Evolutionary conservation across 2,329 filamentous ascomycete genomes (phyloP).

Genomic region (Ophiostoma sp.): DNA sequence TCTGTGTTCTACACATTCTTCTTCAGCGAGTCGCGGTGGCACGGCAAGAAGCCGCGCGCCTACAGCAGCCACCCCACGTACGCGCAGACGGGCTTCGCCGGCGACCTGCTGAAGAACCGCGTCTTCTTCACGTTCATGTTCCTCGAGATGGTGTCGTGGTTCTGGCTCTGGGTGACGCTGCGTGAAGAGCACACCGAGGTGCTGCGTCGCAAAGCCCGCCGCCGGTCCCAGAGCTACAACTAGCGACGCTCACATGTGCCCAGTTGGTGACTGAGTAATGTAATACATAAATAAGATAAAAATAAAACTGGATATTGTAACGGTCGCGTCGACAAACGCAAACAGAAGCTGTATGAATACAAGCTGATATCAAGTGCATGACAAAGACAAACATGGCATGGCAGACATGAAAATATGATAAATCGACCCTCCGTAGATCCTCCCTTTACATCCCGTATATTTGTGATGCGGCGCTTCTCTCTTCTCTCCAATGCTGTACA

Average conservation of each 20-base stretch:
- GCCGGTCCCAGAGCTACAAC: slow-evolving; percentile 25
- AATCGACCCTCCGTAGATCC: background rate
- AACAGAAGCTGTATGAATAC: background rate
- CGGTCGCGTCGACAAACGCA: no score
- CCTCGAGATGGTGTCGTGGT: slow-evolving; percentile 77
- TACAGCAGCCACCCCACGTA: slow-evolving; percentile 35
- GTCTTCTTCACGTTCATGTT: slow-evolving; percentile 81
- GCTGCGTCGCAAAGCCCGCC: slow-evolving; percentile 35
- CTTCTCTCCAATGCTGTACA: no score
- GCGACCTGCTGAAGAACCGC: slow-evolving; percentile 72
- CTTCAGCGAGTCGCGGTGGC: slow-evolving; percentile 45
- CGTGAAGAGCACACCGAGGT: slow-evolving; percentile 55
- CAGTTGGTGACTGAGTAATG: background rate
- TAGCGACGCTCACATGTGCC: background rate
- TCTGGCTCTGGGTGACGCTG: slow-evolving; percentile 73
- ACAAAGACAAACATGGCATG: background rate
- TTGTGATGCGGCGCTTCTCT: background rate
- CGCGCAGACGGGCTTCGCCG: slow-evolving; percentile 39
- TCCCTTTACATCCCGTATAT: background rate
- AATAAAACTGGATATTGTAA: background rate
- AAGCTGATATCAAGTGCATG: background rate
- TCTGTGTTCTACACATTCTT: slow-evolving; percentile 61
- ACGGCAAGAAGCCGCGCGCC: slow-evolving; percentile 29
- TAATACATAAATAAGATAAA: background rate
- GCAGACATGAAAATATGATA: background rate